Evolutionary conservation across 2,329 filamentous ascomycete genomes (phyloP).

Genomic region (Epichloe uncinata): DNA sequence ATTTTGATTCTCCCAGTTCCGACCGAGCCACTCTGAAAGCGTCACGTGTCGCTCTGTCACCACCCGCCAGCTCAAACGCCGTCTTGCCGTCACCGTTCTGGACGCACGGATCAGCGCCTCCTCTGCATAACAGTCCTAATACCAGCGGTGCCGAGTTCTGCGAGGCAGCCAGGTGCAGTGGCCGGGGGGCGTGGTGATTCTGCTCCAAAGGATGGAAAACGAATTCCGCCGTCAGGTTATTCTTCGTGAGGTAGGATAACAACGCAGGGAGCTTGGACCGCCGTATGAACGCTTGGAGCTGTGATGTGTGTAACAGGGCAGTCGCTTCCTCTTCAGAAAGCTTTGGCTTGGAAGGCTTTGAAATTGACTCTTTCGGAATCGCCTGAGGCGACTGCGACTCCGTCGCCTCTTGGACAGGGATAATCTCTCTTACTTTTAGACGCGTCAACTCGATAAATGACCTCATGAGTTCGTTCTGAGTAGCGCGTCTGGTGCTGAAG

Average conservation of each 20-base stretch:
- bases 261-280: constrained; percentile 82
- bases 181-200: constrained; percentile 74
- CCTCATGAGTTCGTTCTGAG: constrained; percentile 87
- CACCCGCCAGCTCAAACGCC: constrained; percentile 75
- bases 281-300: constrained; percentile 76
- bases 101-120: constrained; percentile 57
- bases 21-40: constrained; percentile 80
- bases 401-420: constrained; percentile 46
- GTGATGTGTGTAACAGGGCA: constrained; percentile 69
- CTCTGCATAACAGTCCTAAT: constrained; percentile 61
- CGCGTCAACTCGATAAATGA: constrained; percentile 89
- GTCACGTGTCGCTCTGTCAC: constrained; percentile 74
- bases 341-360: constrained; percentile 48
- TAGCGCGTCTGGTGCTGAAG: constrained; percentile 83
- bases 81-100: constrained; percentile 66
- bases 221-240: constrained; percentile 59
- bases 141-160: constrained; percentile 71
- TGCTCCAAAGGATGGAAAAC: constrained; percentile 58
- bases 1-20: constrained; percentile 63
- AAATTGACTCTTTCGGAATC: constrained; percentile 22
- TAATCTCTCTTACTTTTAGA: constrained; percentile 69
- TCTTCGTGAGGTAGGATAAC: constrained; percentile 69
- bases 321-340: constrained; percentile 73
- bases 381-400: constrained; percentile 23
- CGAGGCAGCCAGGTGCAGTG: constrained; percentile 74